These are phyloP conservation scores for Apophysomyces trapeziformis DNA, from an alignment of 371 early-diverging fungal genomes.

Conservation along the genomic window DNA sequence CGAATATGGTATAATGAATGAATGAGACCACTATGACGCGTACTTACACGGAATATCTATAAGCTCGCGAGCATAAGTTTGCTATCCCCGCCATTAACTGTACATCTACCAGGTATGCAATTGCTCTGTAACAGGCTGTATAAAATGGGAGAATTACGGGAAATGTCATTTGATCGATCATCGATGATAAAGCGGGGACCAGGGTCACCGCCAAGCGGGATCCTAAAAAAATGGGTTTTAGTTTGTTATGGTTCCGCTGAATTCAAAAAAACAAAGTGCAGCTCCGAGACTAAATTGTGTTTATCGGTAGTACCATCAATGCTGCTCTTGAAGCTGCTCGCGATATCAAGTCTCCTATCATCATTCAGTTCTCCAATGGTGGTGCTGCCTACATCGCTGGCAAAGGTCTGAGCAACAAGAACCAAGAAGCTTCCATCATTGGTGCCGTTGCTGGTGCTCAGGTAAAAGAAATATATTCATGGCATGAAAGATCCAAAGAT, in stretches of 20 bases:
- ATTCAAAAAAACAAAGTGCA: constrained; percentile 13
- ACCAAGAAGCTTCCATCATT: constrained; percentile 85
- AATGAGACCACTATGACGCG: background rate
- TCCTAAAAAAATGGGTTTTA: constrained; percentile 11
- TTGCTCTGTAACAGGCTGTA: constrained; percentile 6
- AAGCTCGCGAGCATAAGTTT: constrained; percentile 78
- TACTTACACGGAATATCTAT: constrained; percentile 1
- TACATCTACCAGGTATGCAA: constrained; percentile 76
- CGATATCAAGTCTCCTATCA: constrained; percentile 86
- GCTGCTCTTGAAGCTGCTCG: constrained; percentile 92
- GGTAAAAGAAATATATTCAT: constrained; percentile 20
- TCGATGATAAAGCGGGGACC: constrained; percentile 8
- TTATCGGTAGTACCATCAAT: constrained; percentile 73
- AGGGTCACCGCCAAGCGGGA: constrained; percentile 7
- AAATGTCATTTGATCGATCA: constrained; percentile 6
- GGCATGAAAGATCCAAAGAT: background rate
- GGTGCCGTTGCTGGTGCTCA: constrained; percentile 92
- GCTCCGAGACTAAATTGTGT: background rate
- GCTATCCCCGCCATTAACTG: constrained; percentile 96
- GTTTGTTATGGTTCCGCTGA: constrained; percentile 11
- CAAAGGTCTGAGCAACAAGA: constrained; percentile 87
- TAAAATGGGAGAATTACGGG: constrained; percentile 20
- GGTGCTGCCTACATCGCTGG: constrained; percentile 89
- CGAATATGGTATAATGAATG: constrained; percentile 56
- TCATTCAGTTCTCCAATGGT: constrained; percentile 93